Conservation (phyloP, 1,284 basidiomycete species). For the Rhodotorula sp. region DNA sequence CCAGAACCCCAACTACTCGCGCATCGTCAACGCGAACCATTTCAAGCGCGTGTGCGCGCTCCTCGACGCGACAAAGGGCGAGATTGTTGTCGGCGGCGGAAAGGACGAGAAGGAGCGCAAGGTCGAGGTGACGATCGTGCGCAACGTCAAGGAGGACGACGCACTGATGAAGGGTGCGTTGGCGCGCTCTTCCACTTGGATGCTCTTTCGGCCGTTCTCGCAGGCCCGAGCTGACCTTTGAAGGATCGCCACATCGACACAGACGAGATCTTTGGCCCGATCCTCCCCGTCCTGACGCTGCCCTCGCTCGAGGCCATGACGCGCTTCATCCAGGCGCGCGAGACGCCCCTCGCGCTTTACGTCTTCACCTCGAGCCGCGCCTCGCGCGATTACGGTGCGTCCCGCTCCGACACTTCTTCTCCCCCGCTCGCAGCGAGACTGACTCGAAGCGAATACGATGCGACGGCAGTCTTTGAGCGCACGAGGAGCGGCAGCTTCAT, state of each 20-base stretch:
- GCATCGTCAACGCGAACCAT: conserved; percentile 51
- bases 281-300: conserved; percentile 49
- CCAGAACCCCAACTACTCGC: conserved; percentile 43
- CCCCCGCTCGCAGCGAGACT: too few species aligned
- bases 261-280: conserved; percentile 54
- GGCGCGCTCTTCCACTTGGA: not conserved
- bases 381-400: conserved; percentile 45
- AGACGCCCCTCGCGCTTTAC: conserved; percentile 53
- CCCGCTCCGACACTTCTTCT: not conserved
- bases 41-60: conserved; percentile 49
- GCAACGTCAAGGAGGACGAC: conserved; percentile 48
- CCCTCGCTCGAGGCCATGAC: conserved; percentile 29
- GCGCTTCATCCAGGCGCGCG: conserved; percentile 47
- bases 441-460: not conserved
- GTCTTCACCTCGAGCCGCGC: conserved; percentile 48
- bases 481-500: conserved; percentile 41
- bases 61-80: conserved; percentile 49
- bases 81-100: conserved; percentile 49
- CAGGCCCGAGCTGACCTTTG: too few species aligned
- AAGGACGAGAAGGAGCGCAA: conserved; percentile 40
- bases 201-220: too few species aligned
- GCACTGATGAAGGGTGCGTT: conserved; percentile 47
- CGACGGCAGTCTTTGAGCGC: conserved; percentile 27
- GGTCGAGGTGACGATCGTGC: conserved; percentile 50
- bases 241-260: too few species aligned